Evolutionary conservation across 352 stramenopile species (phyloP).

Genomic region (Pythium aphanidermatum): DNA sequence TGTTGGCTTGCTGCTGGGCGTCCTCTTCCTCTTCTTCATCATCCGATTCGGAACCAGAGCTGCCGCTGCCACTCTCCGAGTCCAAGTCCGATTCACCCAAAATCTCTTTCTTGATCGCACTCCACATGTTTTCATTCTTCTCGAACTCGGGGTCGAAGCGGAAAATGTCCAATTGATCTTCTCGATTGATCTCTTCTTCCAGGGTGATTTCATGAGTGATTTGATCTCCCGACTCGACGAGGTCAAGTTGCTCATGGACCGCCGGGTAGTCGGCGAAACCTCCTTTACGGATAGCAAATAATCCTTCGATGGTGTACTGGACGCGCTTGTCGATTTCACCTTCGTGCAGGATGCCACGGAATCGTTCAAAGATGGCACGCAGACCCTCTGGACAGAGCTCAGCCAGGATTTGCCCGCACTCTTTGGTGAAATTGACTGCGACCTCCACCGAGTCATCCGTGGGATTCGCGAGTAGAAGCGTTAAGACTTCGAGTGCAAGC

Average conservation of each 20-base stretch:
- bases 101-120: conserved; percentile 95
- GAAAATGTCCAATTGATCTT: conserved; percentile 97
- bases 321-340: conserved; percentile 96
- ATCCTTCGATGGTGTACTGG: conserved; percentile 97
- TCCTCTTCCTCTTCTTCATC: conserved; percentile 37
- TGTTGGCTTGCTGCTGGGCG: conserved; percentile 13
- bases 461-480: conserved; percentile 94
- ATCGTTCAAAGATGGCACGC: conserved; percentile 96
- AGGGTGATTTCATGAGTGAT: conserved; percentile 98
- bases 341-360: conserved; percentile 97
- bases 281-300: conserved; percentile 96
- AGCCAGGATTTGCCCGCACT: conserved; percentile 88
- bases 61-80: conserved; percentile 44
- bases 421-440: conserved; percentile 96
- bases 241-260: conserved; percentile 92
- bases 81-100: conserved; percentile 91
- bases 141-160: conserved; percentile 92
- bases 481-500: conserved; percentile 96
- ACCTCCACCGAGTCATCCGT: conserved; percentile 99
- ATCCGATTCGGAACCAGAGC: conserved; percentile 45
- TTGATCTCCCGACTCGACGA: conserved; percentile 98
- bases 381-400: conserved; percentile 88
- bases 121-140: conserved; percentile 97
- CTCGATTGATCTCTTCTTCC: conserved; percentile 94
- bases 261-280: conserved; percentile 94